phyloP scores from a whole-genome alignment of 495 filamentous ascomycete genomes.

The Penicillium tannophilum region DNA sequence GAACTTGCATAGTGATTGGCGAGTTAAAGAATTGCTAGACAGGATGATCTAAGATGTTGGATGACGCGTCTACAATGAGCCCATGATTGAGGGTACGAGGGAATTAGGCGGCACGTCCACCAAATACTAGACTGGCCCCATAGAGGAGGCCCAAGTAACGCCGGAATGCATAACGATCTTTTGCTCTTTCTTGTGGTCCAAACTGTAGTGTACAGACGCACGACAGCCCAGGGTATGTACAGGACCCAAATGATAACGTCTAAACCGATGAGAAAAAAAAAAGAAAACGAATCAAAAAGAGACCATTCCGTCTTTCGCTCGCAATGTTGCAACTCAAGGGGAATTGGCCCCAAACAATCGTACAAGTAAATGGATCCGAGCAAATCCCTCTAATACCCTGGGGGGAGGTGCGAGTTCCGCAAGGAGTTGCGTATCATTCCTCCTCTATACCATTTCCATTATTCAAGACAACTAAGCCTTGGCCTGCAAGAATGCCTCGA shows the following conservation, averaged over 20 bases:
- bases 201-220: conserved; percentile 50
- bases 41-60: not conserved
- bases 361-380: conserved; percentile 50
- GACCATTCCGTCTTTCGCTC: conserved; percentile 50
- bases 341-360: conserved; percentile 51
- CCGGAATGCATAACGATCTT: conserved; percentile 44
- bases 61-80: conserved; percentile 12
- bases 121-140: conserved; percentile 6
- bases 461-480: conserved; percentile 59
- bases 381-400: conserved; percentile 43
- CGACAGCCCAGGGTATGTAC: conserved; percentile 54
- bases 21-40: not conserved
- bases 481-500: conserved; percentile 77
- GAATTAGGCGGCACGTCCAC: conserved; percentile 5
- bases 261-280: conserved; percentile 37
- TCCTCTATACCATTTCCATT: conserved; percentile 31
- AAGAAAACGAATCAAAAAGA: conserved; percentile 38
- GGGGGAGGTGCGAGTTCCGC: conserved; percentile 38
- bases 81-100: not conserved
- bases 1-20: conserved; percentile 3
- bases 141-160: conserved; percentile 19
- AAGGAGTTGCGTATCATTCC: conserved; percentile 40
- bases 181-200: conserved; percentile 49
- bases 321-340: conserved; percentile 49
- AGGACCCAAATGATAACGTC: conserved; percentile 50